Base-by-base conservation (phyloP, 2,329 filamentous ascomycete species). In the Aspergillus ochraceoroseus region DNA sequence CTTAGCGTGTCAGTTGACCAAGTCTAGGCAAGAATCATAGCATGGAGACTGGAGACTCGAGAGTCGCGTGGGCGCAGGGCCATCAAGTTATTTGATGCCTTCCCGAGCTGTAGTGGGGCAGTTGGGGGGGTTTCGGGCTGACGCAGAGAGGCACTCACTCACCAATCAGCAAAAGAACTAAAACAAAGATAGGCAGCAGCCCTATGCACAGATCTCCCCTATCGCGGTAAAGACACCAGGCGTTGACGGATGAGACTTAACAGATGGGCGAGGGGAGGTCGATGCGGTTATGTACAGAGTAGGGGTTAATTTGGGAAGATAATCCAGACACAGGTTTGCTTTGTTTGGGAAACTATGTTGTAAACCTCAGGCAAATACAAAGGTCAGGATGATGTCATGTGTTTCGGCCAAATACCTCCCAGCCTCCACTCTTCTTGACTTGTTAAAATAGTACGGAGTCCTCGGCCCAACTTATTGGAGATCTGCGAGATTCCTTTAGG, bases 151-250 rank as follows among this genome's bases (percentile, higher is more conserved):
- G 13, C 18, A 23, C 14, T 9, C 11, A 27, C 41, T 43, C 35
- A 32, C 41, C 41, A 43, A 43, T 39, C 36, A 26, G 35, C 12
- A 32, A 19, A 8, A 26, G 14, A 14, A 32, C 18, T 27, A 37
- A 11, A 9, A 22, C 9, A 22, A 9, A 5, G 9, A 22, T 9
- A 22, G 20, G 20, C 18, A 26, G 4, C 19, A 42, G 28, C 40
- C 39, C 29, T 42, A 28, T 15, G 14, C 17, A 8, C 18, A n/a
- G 28, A 37, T 29, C 23, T 23, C 20, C 26, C 25, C 28, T 18
- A 28, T 20, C 14, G 15, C 22, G 29, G 40, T 14, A 43, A 32
- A 8, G 19, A 9, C 13, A 30, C 41, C 34, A 33, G 29, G 39
- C 18, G 20, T 15, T 17, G 4, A 17, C 17, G 12, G 26, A 22